A percentile compares a stretch with the other conserved stretches of the same genome.
Conservation (phyloP, 2,329 filamentous ascomycete species). For the Tympanopsis confertula region DNA sequence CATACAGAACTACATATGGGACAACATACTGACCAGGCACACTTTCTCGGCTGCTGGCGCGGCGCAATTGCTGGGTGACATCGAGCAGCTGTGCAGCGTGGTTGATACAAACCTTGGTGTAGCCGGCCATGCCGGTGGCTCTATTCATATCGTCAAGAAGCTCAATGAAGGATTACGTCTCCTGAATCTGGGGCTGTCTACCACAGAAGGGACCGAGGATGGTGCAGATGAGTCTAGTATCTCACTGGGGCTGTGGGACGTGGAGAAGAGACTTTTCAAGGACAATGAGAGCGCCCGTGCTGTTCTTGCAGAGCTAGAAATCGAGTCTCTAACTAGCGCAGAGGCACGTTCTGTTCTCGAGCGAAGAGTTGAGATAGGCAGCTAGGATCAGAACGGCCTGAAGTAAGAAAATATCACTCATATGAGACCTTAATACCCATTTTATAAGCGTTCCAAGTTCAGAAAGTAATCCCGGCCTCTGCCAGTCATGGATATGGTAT, state of each 20-base stretch:
- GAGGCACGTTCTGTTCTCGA: background rate
- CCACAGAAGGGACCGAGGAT: background rate
- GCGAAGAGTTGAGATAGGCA: background rate
- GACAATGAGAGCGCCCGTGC: background rate
- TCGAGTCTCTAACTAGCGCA: background rate
- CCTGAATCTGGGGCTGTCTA: background rate
- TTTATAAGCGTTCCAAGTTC: too few species aligned
- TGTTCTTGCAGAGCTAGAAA: background rate
- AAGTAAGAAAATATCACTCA: too few species aligned
- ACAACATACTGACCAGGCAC: conserved; percentile 39
- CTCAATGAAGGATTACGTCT: background rate
- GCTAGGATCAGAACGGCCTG: too few species aligned
- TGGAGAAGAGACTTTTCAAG: background rate
- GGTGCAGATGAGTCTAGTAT: background rate
- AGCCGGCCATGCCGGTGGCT: background rate
- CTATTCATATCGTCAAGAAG: background rate
- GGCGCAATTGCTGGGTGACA: conserved; percentile 39
- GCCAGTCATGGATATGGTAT: too few species aligned
- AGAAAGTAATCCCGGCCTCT: too few species aligned
- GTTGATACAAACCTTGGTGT: conserved; percentile 34
- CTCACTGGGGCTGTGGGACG: background rate
- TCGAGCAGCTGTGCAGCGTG: conserved; percentile 37
- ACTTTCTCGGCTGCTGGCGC: conserved; percentile 47
- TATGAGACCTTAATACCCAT: too few species aligned
- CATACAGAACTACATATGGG: conserved; percentile 42